Evolutionary conservation across 306 rosid genomes (phyloP).

Genomic region (Trichosanthes truncata): DNA sequence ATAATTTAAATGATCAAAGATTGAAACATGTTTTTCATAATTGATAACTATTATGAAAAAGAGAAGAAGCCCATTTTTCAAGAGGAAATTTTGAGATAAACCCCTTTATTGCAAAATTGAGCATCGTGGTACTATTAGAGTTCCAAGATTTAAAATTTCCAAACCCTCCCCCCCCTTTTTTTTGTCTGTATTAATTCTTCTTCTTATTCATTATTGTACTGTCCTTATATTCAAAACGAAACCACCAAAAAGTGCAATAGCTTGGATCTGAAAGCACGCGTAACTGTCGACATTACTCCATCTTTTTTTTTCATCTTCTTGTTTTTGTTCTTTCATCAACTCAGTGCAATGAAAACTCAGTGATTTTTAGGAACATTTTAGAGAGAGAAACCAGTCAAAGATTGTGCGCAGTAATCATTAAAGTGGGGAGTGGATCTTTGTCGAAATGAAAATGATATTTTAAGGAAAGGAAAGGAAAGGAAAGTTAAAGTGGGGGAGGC

Average conservation of each 20-base stretch:
- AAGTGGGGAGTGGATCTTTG: conserved; percentile 46
- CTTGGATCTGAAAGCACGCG: neutral
- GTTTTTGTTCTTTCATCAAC: neutral
- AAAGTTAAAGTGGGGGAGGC: conserved; percentile 23
- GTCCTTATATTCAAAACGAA: neutral
- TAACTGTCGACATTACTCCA: neutral
- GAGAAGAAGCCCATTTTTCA: neutral
- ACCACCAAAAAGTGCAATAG: neutral
- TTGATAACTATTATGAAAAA: neutral
- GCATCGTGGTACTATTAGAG: neutral
- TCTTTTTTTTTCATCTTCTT: neutral
- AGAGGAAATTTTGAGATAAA: neutral
- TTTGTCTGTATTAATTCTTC: neutral
- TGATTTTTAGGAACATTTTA: neutral
- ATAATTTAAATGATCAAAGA: neutral
- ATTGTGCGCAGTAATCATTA: conserved; percentile 71
- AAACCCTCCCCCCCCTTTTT: neutral
- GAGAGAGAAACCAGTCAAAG: conserved; percentile 59
- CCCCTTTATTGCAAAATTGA: neutral
- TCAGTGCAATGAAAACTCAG: neutral
- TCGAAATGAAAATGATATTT: conserved; percentile 81
- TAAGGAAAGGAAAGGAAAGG: conserved; percentile 45
- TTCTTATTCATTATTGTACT: neutral
- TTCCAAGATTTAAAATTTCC: neutral
- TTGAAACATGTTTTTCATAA: neutral